These are phyloP conservation scores for Cucurbita moschata DNA, from an alignment of 306 rosid species.

Conservation along the genomic window DNA sequence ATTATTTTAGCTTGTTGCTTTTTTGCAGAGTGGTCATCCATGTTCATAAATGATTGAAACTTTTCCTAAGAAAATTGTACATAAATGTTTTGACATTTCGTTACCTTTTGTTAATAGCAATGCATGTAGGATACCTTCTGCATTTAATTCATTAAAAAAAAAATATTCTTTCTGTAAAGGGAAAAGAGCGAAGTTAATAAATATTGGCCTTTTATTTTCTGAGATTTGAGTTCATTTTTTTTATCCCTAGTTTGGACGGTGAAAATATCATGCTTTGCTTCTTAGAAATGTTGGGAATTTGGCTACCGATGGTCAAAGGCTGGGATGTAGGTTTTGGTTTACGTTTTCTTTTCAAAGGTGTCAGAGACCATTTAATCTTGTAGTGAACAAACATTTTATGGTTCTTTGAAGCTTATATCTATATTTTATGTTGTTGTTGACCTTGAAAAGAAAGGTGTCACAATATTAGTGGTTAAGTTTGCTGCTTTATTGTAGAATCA, in stretches of 20 bases:
- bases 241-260: background rate
- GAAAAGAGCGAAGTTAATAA: background rate
- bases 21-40: background rate
- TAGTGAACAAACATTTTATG: background rate
- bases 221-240: background rate
- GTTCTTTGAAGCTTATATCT: background rate
- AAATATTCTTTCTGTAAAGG: background rate
- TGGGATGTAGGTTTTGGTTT: background rate
- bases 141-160: background rate
- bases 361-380: background rate
- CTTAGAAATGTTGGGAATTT: background rate
- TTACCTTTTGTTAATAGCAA: background rate
- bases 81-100: background rate
- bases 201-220: background rate
- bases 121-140: background rate
- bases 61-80: background rate
- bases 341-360: background rate
- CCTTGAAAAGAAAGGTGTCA: background rate
- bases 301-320: background rate
- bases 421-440: background rate
- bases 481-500: background rate
- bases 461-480: background rate
- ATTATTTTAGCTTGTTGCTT: background rate
- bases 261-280: background rate
- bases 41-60: background rate